These are phyloP conservation scores for Grosmannia huntii DNA, from an alignment of 2,329 filamentous ascomycete genomes.

Conservation along the genomic window DNA sequence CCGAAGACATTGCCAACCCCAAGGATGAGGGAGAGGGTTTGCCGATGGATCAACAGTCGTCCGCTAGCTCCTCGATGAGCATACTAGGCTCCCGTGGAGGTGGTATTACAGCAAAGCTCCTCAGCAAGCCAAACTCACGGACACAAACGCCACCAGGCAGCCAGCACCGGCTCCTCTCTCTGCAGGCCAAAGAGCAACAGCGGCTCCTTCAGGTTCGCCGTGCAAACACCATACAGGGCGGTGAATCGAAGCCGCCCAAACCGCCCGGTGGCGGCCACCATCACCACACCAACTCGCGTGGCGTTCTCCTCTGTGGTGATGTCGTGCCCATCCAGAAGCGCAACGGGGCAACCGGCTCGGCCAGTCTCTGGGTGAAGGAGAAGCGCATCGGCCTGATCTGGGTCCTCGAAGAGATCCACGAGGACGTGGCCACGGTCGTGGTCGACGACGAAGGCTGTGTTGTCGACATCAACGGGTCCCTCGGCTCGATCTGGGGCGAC, in stretches of 20 bases:
- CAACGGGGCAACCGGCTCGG: conserved; percentile 81
- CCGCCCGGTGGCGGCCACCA: conserved; percentile 45
- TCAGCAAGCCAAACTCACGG: conserved; percentile 66
- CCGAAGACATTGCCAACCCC: conserved; percentile 22
- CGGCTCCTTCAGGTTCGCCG: conserved; percentile 33
- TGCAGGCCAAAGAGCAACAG: background rate
- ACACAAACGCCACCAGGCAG: conserved; percentile 29
- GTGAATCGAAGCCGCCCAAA: conserved; percentile 40
- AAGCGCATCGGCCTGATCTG: conserved; percentile 89
- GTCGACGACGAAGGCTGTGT: conserved; percentile 70
- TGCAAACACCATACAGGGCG: conserved; percentile 51
- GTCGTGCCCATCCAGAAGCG: conserved; percentile 97
- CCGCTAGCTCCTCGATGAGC: conserved; percentile 20
- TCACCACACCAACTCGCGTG: conserved; percentile 58
- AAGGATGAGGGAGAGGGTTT: background rate
- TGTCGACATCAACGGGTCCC: conserved; percentile 57
- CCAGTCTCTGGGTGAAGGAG: conserved; percentile 97
- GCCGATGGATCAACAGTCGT: conserved; percentile 40
- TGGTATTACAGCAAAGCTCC: conserved; percentile 75
- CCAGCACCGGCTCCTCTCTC: background rate
- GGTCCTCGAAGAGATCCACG: conserved; percentile 95
- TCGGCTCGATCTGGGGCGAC: conserved; percentile 75
- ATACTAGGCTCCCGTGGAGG: conserved; percentile 57
- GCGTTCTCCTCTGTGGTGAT: conserved; percentile 81
- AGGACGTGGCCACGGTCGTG: conserved; percentile 69